These are phyloP conservation scores for Fallopia convolvulus DNA, from an alignment of 148 eudicot species.

Conservation along the genomic window DNA sequence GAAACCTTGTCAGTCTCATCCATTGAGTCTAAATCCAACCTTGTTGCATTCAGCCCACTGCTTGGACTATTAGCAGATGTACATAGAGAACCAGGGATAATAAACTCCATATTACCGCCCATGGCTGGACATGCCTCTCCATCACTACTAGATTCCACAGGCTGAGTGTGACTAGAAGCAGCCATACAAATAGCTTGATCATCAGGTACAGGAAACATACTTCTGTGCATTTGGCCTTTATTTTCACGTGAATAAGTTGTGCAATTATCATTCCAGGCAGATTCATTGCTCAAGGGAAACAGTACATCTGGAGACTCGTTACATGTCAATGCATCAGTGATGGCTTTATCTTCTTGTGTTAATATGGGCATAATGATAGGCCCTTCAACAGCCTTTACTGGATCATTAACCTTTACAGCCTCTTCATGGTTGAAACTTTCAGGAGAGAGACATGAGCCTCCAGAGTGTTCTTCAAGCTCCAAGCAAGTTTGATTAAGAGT, in stretches of 20 bases:
- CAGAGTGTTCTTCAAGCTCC: constrained; percentile 29
- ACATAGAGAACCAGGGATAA: constrained; percentile 11
- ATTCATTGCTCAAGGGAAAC: constrained; percentile 15
- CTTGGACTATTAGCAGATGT: constrained; percentile 11
- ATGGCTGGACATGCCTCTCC: constrained; percentile 8
- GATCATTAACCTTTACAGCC: constrained; percentile 11
- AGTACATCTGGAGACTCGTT: constrained; percentile 24
- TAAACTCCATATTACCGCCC: constrained; percentile 9
- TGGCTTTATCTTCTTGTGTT: constrained; percentile 19
- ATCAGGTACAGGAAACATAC: background rate
- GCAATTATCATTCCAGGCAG: constrained; percentile 17
- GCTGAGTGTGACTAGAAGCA: background rate
- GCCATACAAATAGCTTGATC: constrained; percentile 16
- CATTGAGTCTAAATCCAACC: constrained; percentile 2
- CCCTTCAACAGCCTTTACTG: constrained; percentile 15
- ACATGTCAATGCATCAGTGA: constrained; percentile 12
- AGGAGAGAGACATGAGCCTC: constrained; percentile 16
- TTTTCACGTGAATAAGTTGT: constrained; percentile 11
- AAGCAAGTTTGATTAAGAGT: constrained; percentile 31
- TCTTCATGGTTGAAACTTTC: constrained; percentile 12
- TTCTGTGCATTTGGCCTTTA: constrained; percentile 8
- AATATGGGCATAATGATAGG: constrained; percentile 11
- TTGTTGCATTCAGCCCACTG: background rate
- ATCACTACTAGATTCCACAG: constrained; percentile 6
- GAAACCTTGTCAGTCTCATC: constrained; percentile 17